Evolutionary conservation across 2,329 filamentous ascomycete species (phyloP), one percentile per base, ranked within the genome.

Genomic region (Bipolaris zeicola): DNA sequence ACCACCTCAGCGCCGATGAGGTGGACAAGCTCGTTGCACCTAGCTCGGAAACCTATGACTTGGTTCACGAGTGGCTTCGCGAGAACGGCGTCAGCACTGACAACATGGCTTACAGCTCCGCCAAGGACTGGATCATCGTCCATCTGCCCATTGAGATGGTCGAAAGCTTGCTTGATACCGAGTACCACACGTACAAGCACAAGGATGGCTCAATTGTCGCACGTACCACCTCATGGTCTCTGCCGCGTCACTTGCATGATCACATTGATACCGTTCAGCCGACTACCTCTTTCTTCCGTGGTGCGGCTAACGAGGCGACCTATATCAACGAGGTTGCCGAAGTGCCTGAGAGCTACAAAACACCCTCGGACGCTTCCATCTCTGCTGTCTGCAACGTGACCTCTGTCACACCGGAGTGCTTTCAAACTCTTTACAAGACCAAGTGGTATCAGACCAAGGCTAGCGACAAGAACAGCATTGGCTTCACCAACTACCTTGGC

Each of bases 241-340:
- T 88, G 4, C 85, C 85, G 14, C 67, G 65, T 33, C 81, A 87
- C 64, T 76, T 87, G 4, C 84, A 87, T 65, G 76, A 79, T 46
- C 83, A 85, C 65, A 82, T 87, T 58, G 83, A 86, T 64, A 80
- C 82, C 11, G 82, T 87, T 24, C 84, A 87, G 67, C 85, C 85
- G 1, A 87, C 85, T 1, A 87, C 81, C 46, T 84, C 83, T 0
- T 87, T 87, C 76, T 82, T 76, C 64, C 71, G 67, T 24, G 66
- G 58, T 22, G 63, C 57, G 14, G 57, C 66, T 6, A 39, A 69
- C 8, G 61, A 55, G 6, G 64, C 68, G 4, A 73, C 72, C 6
- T 72, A 67, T 22, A 36, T 71, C 33, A 55, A 67, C 20, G 61
- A 64, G 22, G 49, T 58, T 7, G 63, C 61, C 2, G 61, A 67